Evolutionary conservation across 805 yeast genomes (phyloP).

Genomic region (Ogataea allantospora): DNA sequence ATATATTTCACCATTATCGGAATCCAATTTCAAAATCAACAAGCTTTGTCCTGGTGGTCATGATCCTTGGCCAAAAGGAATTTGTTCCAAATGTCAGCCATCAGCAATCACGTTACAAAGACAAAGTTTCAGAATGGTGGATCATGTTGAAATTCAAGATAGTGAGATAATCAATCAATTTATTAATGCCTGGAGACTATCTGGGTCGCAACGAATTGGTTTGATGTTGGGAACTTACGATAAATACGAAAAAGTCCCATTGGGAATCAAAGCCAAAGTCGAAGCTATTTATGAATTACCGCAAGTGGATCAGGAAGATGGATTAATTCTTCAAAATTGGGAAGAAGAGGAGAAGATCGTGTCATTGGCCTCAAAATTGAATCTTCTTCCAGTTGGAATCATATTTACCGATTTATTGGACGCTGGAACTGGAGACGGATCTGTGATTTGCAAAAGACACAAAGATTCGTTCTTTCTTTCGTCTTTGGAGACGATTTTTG

Average conservation of each 20-base stretch:
- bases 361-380: constrained; percentile 53
- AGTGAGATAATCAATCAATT: constrained; percentile 74
- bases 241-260: constrained; percentile 76
- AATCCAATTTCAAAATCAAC: constrained; percentile 65
- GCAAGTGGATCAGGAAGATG: constrained; percentile 84
- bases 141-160: constrained; percentile 88
- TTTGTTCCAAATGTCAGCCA: constrained; percentile 96
- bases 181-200: constrained; percentile 86
- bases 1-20: constrained; percentile 76
- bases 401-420: constrained; percentile 89
- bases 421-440: constrained; percentile 81
- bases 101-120: constrained; percentile 89
- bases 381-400: constrained; percentile 72
- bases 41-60: constrained; percentile 75
- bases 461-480: constrained; percentile 86
- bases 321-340: constrained; percentile 59
- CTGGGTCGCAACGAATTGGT: constrained; percentile 87
- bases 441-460: constrained; percentile 90
- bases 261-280: constrained; percentile 91
- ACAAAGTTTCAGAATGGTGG: constrained; percentile 93
- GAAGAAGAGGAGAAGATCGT: constrained; percentile 55
- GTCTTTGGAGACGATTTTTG: constrained; percentile 81
- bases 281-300: constrained; percentile 94
- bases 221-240: constrained; percentile 80
- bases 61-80: constrained; percentile 91